Conservation (phyloP, 495 filamentous ascomycete genomes). For the Chaetomidium leptoderma region DNA sequence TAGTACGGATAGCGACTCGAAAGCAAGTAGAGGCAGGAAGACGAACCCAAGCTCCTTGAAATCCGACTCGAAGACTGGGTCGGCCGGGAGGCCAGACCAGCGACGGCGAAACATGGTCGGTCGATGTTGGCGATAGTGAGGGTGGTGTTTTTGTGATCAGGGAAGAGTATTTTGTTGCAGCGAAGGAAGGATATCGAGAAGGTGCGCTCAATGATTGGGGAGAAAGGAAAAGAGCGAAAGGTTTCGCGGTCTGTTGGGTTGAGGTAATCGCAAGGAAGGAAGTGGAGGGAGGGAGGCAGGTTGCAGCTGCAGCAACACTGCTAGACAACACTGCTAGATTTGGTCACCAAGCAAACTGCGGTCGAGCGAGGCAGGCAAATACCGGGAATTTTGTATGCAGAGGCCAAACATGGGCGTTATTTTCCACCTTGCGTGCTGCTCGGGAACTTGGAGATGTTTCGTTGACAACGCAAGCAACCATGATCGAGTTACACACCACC, state of each 20-base stretch:
- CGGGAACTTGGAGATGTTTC: too few relatives aligned
- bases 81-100: constrained; percentile 60
- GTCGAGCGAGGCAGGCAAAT: too few relatives aligned
- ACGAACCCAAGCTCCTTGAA: constrained; percentile 67
- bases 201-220: too few relatives aligned
- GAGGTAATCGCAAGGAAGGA: background rate
- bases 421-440: too few relatives aligned
- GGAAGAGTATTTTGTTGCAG: too few relatives aligned
- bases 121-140: background rate
- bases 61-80: constrained; percentile 59
- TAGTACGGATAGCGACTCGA: constrained; percentile 1
- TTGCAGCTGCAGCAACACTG: background rate
- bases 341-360: too few relatives aligned
- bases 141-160: background rate
- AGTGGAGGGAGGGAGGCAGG: background rate
- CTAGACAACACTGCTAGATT: background rate
- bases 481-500: too few relatives aligned
- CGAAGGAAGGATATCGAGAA: too few relatives aligned
- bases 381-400: too few relatives aligned
- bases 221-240: too few relatives aligned
- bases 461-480: too few relatives aligned
- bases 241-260: background rate
- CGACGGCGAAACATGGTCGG: constrained; percentile 64
- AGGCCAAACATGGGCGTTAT: too few relatives aligned
- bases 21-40: background rate